Evolutionary conservation across 2,329 filamentous ascomycete species (phyloP).

Genomic region (Aspergillus quadrilineatus): DNA sequence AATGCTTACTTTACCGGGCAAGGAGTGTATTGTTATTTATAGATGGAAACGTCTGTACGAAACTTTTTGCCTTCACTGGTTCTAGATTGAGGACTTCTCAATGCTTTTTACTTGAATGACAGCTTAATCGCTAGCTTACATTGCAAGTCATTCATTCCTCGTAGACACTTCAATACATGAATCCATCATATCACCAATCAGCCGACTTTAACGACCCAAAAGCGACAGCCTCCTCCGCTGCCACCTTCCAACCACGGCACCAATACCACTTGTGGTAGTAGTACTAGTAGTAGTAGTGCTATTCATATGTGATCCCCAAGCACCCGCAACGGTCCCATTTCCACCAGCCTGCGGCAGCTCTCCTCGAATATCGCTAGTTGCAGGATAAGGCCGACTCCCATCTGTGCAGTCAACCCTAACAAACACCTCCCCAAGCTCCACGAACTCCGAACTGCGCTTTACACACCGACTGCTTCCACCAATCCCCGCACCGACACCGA

Average conservation of each 20-base stretch:
- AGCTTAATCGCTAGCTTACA: no score
- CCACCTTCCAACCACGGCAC: constrained; percentile 1
- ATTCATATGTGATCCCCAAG: not conserved
- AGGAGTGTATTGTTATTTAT: not conserved
- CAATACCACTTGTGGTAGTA: not conserved
- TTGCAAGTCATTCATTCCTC: no score
- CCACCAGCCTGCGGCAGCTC: not conserved
- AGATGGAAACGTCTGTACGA: no score
- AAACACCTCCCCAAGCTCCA: constrained; percentile 31
- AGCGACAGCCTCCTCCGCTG: constrained; percentile 5
- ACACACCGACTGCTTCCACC: constrained; percentile 26
- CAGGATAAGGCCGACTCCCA: constrained; percentile 3
- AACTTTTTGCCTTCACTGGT: no score
- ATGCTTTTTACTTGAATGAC: not conserved
- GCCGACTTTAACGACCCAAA: not conserved
- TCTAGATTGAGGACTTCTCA: no score
- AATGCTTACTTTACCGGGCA: not conserved
- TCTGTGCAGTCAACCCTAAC: constrained; percentile 29
- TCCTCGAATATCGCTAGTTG: not conserved
- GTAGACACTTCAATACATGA: not conserved
- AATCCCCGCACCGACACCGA: constrained; percentile 9
- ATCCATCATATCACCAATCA: not conserved
- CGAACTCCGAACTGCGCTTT: constrained; percentile 20
- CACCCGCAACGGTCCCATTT: not conserved
- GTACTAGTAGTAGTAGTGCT: not conserved